Percentiles rank a stretch among this genome's conserved stretches.
Conservation (phyloP, 495 filamentous ascomycete species). For the Penicillium antarcticum region DNA sequence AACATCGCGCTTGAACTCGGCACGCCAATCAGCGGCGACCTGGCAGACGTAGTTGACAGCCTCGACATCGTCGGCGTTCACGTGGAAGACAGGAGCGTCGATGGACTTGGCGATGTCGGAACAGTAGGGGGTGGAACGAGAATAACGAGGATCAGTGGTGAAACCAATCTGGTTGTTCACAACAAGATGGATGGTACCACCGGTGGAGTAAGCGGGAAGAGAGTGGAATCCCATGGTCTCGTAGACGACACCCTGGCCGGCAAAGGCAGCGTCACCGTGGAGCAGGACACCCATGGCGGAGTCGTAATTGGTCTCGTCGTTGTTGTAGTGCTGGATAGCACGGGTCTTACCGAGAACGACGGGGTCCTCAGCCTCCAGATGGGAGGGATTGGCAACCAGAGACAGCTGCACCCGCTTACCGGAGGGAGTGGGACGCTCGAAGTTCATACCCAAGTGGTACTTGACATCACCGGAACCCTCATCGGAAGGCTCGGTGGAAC, state of each 20-base stretch:
- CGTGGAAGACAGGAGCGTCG: conserved; percentile 97
- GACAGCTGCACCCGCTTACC: conserved; percentile 98
- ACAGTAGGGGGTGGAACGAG: conserved; percentile 97
- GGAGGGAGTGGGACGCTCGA: conserved; percentile 95
- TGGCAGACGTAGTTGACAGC: conserved; percentile 98
- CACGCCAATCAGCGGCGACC: conserved; percentile 93
- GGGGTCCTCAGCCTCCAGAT: conserved; percentile 97
- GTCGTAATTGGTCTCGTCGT: conserved; percentile 81
- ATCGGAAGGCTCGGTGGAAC: conserved; percentile 81
- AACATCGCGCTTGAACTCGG: conserved; percentile 94
- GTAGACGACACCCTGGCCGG: conserved; percentile 94
- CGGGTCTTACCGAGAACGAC: conserved; percentile 96
- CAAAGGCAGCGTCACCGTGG: conserved; percentile 96
- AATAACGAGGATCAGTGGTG: conserved; percentile 97
- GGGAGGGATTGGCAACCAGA: conserved; percentile 95
- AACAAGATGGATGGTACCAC: conserved; percentile 93
- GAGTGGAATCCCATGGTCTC: conserved; percentile 98
- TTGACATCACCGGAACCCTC: conserved; percentile 99
- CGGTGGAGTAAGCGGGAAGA: conserved; percentile 92
- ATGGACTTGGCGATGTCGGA: conserved; percentile 99
- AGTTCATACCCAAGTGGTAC: conserved; percentile 99
- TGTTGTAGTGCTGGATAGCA: conserved; percentile 98
- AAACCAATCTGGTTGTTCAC: conserved; percentile 99
- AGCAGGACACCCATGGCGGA: conserved; percentile 93
- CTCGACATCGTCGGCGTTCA: conserved; percentile 97